Base-by-base conservation (phyloP, 2,329 filamentous ascomycete genomes). In the Aspergillus vadensis region DNA sequence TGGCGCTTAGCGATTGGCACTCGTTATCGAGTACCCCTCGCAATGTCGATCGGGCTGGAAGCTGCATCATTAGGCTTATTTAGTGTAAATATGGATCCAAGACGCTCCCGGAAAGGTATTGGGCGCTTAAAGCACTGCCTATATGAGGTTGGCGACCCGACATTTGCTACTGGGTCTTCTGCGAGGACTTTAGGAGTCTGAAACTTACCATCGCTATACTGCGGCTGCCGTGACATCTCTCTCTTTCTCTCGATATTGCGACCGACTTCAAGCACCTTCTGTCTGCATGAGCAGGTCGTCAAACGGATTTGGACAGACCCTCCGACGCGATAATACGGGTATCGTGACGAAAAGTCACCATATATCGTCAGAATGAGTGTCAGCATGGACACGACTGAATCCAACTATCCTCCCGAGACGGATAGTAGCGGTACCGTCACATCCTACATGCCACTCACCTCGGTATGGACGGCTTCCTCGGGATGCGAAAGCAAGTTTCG, bases 401-500 rank as follows among this genome's bases (percentile, higher is more conserved):
- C 41, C 17, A 44, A 44, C 14, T 60, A 60, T 32, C 53, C 49
- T 6, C 36, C 48, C 8, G 58, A 54, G 21, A 57, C 54, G 4
- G 30, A 32, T 12, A 57, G 43, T 15, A 49, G 25, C 23, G 19
- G 19, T 14, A 48, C 53, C 1, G 58, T 60, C 47, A 53, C 58
- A 27, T 60, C 58, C 1, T 60, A 52, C 12, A 43, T 60, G 32
- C 53, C 58, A 8, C 58, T 60, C 7, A 57, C 53, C 5, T 57
- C 53, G n/a, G 54, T 23, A 5, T 60, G 53, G 53, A 54, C 59
- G 5, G 47, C 25, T 14, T 55, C 59, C 41, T 55, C 56, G 38
- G 59, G 55, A 19, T 58, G 50, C 48, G 41, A 30, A 39, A 62
- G 51, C 25, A 55, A 50, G 10, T 62, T 55, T 17, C 55, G 59